Percentiles rank a stretch among this genome's conserved stretches.
phyloP scores from a whole-genome alignment of 208 protist species.

The Porcisia deanei region DNA sequence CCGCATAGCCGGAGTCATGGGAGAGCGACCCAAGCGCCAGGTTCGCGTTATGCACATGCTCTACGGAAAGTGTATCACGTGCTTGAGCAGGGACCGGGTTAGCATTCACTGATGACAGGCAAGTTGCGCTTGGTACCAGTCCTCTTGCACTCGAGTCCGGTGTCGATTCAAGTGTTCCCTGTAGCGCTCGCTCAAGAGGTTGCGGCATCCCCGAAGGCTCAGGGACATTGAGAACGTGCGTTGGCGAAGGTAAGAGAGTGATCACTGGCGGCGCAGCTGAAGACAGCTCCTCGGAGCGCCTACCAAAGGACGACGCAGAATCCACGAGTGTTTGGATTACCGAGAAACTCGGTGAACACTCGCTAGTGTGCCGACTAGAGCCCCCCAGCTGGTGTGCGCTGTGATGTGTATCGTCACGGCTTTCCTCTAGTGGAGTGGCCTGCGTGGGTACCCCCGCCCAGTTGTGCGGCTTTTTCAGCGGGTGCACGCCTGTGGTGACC shows the following conservation, averaged over 20 bases:
- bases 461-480: background rate
- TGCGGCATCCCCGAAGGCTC: background rate
- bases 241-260: background rate
- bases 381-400: background rate
- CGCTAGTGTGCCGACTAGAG: no score
- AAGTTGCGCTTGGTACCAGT: background rate
- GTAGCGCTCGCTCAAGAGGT: background rate
- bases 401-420: background rate
- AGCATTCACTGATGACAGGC: background rate
- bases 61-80: background rate
- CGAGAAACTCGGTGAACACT: background rate
- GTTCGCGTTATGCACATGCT: background rate
- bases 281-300: background rate
- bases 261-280: background rate
- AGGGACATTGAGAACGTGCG: no score
- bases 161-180: background rate
- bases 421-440: background rate
- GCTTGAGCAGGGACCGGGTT: background rate
- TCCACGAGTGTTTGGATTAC: background rate
- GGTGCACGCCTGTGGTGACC: background rate
- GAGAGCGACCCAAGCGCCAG: background rate
- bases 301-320: background rate
- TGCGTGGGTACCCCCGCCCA: background rate
- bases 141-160: background rate
- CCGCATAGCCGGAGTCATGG: background rate